phyloP scores from a whole-genome alignment of 2,329 filamentous ascomycete genomes.

The Penicillium sp. region DNA sequence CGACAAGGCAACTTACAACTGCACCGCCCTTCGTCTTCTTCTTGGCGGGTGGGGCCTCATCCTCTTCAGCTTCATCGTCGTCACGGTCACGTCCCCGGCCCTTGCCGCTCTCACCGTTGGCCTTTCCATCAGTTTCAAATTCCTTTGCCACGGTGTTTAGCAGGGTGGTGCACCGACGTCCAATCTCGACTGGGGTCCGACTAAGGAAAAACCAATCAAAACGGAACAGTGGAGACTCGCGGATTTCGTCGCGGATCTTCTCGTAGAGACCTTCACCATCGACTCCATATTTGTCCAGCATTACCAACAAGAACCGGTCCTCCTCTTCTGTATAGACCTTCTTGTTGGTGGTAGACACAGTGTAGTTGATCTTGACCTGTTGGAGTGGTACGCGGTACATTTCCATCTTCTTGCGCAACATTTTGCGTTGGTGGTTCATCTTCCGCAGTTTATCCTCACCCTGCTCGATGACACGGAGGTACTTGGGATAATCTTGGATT shows the following conservation, averaged over 20 bases:
- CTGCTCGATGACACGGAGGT: slow-evolving; percentile 79
- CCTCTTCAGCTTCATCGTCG: slow-evolving; percentile 72
- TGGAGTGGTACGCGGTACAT: slow-evolving; percentile 96
- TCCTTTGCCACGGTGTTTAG: slow-evolving; percentile 91
- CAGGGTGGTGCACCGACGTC: slow-evolving; percentile 83
- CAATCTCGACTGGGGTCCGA: slow-evolving; percentile 83
- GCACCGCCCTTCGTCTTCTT: slow-evolving; percentile 87
- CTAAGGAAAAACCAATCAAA: slow-evolving; percentile 99
- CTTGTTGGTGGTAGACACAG: slow-evolving; percentile 97
- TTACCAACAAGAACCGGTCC: slow-evolving; percentile 86
- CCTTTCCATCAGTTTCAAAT: too few species aligned
- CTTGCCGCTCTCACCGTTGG: slow-evolving; percentile 64
- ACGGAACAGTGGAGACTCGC: slow-evolving; percentile 85
- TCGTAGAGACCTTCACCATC: slow-evolving; percentile 87
- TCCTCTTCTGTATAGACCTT: slow-evolving; percentile 99
- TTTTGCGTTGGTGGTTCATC: slow-evolving; percentile 83
- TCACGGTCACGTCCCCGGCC: slow-evolving; percentile 54
- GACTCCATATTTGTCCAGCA: slow-evolving; percentile 83
- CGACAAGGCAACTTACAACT: slow-evolving; percentile 61
- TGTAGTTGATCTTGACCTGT: slow-evolving; percentile 98
- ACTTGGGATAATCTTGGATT: slow-evolving; percentile 79
- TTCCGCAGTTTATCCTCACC: slow-evolving; percentile 84
- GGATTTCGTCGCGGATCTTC: slow-evolving; percentile 91
- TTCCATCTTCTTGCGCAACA: slow-evolving; percentile 88
- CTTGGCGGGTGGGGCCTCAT: slow-evolving; percentile 73